phyloP scores from a whole-genome alignment of 2,329 filamentous ascomycete species.

The Botrytis galanthina region DNA sequence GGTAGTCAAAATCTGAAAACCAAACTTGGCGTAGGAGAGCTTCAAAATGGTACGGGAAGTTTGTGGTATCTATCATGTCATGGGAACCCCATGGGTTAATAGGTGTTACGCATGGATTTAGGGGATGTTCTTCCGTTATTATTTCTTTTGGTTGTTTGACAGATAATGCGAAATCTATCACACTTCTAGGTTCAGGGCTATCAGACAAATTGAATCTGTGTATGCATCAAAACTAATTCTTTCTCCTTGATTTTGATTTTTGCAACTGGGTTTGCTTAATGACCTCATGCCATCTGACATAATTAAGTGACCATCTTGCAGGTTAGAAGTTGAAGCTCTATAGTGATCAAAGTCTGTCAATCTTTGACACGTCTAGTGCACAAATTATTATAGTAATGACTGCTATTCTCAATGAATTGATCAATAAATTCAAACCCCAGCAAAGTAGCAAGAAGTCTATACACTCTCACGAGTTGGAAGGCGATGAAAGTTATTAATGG shows the following conservation, averaged over 20 bases:
- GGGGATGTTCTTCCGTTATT: neutral
- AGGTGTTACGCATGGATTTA: neutral
- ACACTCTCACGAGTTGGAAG: neutral
- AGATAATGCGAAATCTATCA: conserved; percentile 5
- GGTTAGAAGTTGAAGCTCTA: neutral
- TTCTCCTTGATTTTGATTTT: neutral
- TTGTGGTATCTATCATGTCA: neutral
- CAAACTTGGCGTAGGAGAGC: neutral
- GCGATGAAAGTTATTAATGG: neutral
- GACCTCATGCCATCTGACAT: neutral
- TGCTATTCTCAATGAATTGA: neutral
- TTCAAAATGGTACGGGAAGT: neutral
- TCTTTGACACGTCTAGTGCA: neutral
- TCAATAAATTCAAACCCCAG: neutral
- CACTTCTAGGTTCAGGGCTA: neutral
- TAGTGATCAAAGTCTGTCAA: neutral
- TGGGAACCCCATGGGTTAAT: neutral
- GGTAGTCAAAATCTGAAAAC: neutral
- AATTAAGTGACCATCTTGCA: neutral
- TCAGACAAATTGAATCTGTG: conserved; percentile 4
- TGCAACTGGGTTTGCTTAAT: neutral
- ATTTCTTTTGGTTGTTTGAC: neutral
- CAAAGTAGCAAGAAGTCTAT: neutral
- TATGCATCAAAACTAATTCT: neutral
- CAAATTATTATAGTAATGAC: neutral